Percentiles rank a stretch among this genome's conserved stretches.
phyloP scores from a whole-genome alignment of 1,284 basidiomycete genomes.

The Cystobasidium sp. region DNA sequence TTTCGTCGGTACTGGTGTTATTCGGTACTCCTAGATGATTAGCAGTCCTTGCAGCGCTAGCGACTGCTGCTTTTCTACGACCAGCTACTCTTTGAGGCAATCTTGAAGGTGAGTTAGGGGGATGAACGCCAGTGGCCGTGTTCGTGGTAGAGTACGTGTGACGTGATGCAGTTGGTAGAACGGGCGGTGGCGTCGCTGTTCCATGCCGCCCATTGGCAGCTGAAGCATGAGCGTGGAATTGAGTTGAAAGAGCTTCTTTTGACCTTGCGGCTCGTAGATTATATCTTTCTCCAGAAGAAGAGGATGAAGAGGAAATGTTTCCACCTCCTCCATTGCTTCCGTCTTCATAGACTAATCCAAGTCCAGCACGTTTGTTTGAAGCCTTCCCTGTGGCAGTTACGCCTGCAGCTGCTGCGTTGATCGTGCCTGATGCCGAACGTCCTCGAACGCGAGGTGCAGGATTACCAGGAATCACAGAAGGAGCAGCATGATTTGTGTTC shows the following conservation, averaged over 20 bases:
- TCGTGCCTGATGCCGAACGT: constrained; percentile 4
- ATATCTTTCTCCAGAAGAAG: constrained; percentile 17
- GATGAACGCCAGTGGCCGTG: not conserved
- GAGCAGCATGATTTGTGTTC: constrained; percentile 33
- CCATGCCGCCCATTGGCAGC: constrained; percentile 26
- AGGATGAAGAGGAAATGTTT: constrained; percentile 20
- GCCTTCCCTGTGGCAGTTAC: not conserved
- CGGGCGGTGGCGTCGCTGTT: constrained; percentile 21
- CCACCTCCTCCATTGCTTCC: not conserved
- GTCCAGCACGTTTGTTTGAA: not conserved
- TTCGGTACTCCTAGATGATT: constrained; percentile 15
- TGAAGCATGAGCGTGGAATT: constrained; percentile 17
- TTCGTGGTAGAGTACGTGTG: not conserved
- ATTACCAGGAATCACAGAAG: not conserved
- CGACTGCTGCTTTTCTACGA: constrained; percentile 29
- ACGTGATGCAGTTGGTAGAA: not conserved
- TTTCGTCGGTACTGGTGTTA: not conserved
- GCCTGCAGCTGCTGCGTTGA: not conserved
- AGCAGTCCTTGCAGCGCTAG: constrained; percentile 25
- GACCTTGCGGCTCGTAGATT: constrained; percentile 33
- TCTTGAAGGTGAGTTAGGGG: constrained; percentile 23
- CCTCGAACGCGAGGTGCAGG: constrained; percentile 1
- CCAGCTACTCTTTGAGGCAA: constrained; percentile 19
- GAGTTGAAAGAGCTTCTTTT: constrained; percentile 29
- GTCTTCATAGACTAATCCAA: constrained; percentile 14